A percentile compares a stretch with the other conserved stretches of the same genome.
Conservation (phyloP, 2,329 filamentous ascomycete species). For the Hypoxylon sp. region DNA sequence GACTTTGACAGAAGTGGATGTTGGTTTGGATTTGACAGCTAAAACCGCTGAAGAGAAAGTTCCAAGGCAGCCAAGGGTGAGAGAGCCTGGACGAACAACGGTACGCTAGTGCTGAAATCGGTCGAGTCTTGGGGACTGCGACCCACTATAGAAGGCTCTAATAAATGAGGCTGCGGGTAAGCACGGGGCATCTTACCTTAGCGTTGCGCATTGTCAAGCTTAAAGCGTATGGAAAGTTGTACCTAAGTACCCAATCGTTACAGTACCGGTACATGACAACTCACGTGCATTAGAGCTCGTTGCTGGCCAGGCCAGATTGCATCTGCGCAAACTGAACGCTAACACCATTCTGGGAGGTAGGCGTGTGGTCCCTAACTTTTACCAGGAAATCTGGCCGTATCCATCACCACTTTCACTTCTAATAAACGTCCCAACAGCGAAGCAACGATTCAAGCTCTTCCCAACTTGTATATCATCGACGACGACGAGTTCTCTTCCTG, state of each 20-base stretch:
- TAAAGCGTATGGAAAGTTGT: neutral
- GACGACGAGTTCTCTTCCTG: conserved; percentile 5
- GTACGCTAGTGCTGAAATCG: conserved; percentile 32
- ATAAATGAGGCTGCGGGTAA: conserved; percentile 33
- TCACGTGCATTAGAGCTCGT: conserved; percentile 25
- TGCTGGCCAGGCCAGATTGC: conserved; percentile 41
- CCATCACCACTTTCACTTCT: conserved; percentile 21
- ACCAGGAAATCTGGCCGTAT: conserved; percentile 46
- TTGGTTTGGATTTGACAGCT: conserved; percentile 35
- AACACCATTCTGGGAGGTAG: conserved; percentile 25
- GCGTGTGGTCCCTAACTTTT: conserved; percentile 27
- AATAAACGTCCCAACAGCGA: conserved; percentile 15
- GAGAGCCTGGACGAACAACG: conserved; percentile 21
- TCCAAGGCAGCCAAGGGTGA: conserved; percentile 41
- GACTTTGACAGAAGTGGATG: conserved; percentile 16
- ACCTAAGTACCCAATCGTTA: conserved; percentile 2
- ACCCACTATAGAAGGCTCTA: conserved; percentile 27
- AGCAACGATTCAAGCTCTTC: conserved; percentile 12
- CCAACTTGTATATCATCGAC: conserved; percentile 18
- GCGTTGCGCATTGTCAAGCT: conserved; percentile 10
- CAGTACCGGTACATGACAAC: conserved; percentile 4
- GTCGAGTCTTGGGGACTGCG: conserved; percentile 28
- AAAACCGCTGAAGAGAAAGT: conserved; percentile 34
- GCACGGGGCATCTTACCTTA: conserved; percentile 12
- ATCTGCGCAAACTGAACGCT: conserved; percentile 29